A percentile compares a stretch with the other conserved stretches of the same genome.
Conservation (phyloP, 73 alveolate genomes). For the Paramecium tetraurelia region DNA sequence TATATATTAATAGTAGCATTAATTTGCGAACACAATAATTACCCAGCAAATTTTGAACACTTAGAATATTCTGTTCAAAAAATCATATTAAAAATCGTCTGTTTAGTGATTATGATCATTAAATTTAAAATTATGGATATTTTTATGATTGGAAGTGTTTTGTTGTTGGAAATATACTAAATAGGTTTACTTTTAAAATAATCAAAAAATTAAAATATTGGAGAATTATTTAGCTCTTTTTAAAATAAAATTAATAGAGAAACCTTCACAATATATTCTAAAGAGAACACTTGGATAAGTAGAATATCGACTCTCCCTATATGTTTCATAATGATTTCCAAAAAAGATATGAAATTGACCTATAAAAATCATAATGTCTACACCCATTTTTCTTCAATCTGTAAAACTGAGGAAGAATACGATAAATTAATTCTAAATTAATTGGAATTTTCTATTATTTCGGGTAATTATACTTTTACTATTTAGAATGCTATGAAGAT, state of each 20-base stretch:
- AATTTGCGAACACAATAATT: neutral
- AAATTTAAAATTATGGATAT: neutral
- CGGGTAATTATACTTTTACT: neutral
- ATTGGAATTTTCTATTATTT: neutral
- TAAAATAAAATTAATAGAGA: neutral
- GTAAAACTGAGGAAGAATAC: neutral
- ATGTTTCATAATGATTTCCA: neutral
- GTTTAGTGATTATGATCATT: neutral
- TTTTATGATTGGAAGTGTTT: neutral
- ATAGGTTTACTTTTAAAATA: neutral
- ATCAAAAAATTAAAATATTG: neutral
- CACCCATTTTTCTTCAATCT: neutral
- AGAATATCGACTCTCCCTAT: neutral
- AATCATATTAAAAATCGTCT: neutral
- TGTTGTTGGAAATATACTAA: neutral
- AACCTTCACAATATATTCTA: neutral
- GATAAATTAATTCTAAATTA: neutral
- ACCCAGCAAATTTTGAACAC: neutral
- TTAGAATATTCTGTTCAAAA: neutral
- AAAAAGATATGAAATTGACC: neutral
- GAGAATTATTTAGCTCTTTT: neutral
- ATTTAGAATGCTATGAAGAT: neutral
- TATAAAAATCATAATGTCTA: neutral
- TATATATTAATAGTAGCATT: neutral
- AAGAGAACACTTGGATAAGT: neutral